These are phyloP conservation scores for Corchorus olitorius DNA, from an alignment of 345 rosid species.

Conservation along the genomic window DNA sequence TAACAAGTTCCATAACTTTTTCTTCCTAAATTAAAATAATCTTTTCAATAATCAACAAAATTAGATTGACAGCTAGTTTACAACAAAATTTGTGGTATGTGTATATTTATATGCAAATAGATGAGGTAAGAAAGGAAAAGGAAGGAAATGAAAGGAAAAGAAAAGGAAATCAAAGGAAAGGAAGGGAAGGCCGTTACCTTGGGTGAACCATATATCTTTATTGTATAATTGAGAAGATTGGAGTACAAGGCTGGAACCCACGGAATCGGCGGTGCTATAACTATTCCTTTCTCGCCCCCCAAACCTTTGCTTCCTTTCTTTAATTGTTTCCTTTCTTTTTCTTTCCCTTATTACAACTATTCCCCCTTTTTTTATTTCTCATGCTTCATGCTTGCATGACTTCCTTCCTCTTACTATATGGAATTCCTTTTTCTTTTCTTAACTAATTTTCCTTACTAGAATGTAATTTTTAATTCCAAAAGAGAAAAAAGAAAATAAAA, in stretches of 20 bases:
- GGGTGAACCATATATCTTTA: neutral
- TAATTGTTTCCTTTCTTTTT: neutral
- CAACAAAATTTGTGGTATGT: too few species aligned
- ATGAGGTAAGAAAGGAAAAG: neutral
- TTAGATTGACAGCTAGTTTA: neutral
- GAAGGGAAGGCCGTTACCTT: neutral
- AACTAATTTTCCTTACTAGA: too few species aligned
- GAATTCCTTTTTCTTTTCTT: neutral
- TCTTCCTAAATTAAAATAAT: neutral
- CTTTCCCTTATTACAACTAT: too few species aligned
- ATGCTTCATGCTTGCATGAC: neutral
- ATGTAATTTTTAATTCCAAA: too few species aligned
- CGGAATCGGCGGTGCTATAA: slow-evolving; percentile 47
- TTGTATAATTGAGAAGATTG: slow-evolving; percentile 21
- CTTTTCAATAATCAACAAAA: slow-evolving; percentile 3
- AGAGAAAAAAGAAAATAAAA: too few species aligned
- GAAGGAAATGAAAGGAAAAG: too few species aligned
- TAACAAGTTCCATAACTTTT: neutral
- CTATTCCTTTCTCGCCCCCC: neutral
- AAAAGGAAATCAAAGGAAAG: neutral
- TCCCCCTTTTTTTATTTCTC: neutral
- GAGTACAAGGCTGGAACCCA: slow-evolving; percentile 59
- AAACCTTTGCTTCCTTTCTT: too few species aligned
- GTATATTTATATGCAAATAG: too few species aligned
- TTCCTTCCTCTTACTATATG: neutral